Evolutionary conservation across 805 yeast species (phyloP), one percentile per base, ranked within the genome.

Genomic region (Saccharomycopsis selenospora): DNA sequence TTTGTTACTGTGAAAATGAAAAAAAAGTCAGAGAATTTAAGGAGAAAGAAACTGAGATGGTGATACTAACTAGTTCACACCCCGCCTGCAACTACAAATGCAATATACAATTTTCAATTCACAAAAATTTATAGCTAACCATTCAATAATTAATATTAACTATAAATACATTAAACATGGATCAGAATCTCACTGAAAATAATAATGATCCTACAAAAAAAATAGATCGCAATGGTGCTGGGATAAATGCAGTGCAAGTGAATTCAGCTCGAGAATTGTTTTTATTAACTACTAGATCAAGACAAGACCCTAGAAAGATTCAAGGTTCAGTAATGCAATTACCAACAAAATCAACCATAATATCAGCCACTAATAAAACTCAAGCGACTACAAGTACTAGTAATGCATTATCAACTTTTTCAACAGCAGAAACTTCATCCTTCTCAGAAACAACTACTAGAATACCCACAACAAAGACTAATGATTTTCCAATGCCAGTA

Each of bases 201-300:
- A 17, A 4, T 10, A 33, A 33, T 33, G 7, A 27, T 11, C 29
- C 29, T 11, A 11, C 7, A 27, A 27, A 11, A 7, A 27, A 11
- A 7, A 27, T 11, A 27, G 10, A 14, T 14, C 38, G 20, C 5
- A 20, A 17, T 5, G 4, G 20, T 14, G 17, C 7, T 10, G 77
- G 82, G 2, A 76, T 82, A 27, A 68, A 71, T 30, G 77, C 82
- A 0, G 66, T 78, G 3, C 80, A 80, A 52, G 68, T 82, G 3
- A 71, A 71, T 52, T 63, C 75, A 24, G 91, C 91, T 2, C 68
- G 89, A 48, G 80, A 81, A 55, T 73, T 83, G 80, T 79, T 74
- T 42, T 58, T 58, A 28, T 47, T 73, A 42, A 77, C 78, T 33
- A 70, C 79, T 0, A 66, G 70, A 46, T 72, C 73, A 7, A 60